Percentiles rank a stretch among this genome's conserved stretches.
Conservation (phyloP, 805 yeast species). For the Hanseniaspora opuntiae region DNA sequence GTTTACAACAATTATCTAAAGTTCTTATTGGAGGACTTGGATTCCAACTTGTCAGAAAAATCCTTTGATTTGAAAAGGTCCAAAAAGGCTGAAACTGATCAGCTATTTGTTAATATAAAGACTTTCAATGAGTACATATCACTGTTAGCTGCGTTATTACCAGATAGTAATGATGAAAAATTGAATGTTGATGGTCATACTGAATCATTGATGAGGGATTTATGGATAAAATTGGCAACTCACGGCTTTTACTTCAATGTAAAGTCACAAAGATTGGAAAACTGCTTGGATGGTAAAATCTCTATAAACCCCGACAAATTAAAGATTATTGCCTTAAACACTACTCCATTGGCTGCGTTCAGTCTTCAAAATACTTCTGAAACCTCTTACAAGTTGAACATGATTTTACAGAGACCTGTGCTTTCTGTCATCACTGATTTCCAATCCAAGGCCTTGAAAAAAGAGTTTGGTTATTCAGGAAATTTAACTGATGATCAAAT, state of each 20-base stretch:
- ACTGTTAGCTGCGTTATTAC: conserved; percentile 67
- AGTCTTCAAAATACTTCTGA: conserved; percentile 71
- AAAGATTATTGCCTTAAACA: conserved; percentile 61
- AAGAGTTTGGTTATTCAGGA: background rate
- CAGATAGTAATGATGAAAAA: conserved; percentile 33
- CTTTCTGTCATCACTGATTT: background rate
- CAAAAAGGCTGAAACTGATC: background rate
- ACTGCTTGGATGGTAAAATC: background rate
- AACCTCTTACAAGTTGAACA: conserved; percentile 80
- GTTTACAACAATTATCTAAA: conserved; percentile 44
- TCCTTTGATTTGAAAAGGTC: background rate
- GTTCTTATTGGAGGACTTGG: conserved; percentile 53
- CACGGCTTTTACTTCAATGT: conserved; percentile 63
- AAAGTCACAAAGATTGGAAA: conserved; percentile 32
- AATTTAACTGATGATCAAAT: conserved; percentile 42
- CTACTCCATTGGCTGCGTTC: conserved; percentile 82
- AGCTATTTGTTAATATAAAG: background rate
- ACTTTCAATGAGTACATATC: conserved; percentile 32
- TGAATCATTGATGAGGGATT: conserved; percentile 50
- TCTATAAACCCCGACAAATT: conserved; percentile 29
- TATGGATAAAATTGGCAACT: conserved; percentile 87
- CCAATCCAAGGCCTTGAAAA: conserved; percentile 2
- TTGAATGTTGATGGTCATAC: background rate
- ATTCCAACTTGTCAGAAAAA: conserved; percentile 37
- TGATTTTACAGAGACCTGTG: conserved; percentile 47